phyloP scores from a whole-genome alignment of 768 basidiomycete genomes.

The Rhodosporidiobolus odoratus region DNA sequence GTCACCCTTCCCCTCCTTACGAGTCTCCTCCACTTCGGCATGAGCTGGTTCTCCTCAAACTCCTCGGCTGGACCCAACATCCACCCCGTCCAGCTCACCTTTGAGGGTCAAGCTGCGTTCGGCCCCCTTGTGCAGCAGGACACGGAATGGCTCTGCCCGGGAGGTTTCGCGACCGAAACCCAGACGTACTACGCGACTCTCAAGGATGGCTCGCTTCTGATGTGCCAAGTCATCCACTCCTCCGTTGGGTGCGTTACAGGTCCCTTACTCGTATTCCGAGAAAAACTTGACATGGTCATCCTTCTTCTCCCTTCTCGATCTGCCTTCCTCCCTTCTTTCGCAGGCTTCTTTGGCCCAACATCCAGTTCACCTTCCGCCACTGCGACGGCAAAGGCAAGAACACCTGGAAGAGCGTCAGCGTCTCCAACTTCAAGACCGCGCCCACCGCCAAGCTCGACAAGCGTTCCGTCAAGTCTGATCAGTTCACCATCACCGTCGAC shows the following conservation, averaged over 20 bases:
- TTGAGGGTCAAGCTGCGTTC: conserved; percentile 57
- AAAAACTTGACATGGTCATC: neutral
- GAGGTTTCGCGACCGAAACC: conserved; percentile 85
- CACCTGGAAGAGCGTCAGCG: conserved; percentile 82
- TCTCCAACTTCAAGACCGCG: conserved; percentile 68
- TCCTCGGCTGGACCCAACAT: conserved; percentile 55
- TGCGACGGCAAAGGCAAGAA: conserved; percentile 69
- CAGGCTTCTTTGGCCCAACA: conserved; percentile 63
- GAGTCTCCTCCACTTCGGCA: no score
- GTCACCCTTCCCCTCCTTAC: no score
- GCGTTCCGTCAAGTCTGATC: conserved; percentile 76
- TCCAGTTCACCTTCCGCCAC: conserved; percentile 88
- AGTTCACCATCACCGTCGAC: conserved; percentile 71
- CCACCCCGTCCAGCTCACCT: conserved; percentile 67
- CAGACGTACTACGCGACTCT: conserved; percentile 67
- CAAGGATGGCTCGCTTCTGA: conserved; percentile 69
- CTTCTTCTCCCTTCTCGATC: neutral
- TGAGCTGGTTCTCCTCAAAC: conserved; percentile 39
- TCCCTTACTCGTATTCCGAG: neutral
- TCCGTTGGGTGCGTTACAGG: conserved; percentile 66
- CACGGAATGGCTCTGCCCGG: conserved; percentile 71
- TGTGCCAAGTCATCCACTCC: conserved; percentile 53
- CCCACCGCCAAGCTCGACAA: conserved; percentile 65
- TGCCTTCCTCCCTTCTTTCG: neutral
- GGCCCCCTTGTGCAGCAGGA: conserved; percentile 73